Percentiles rank a stretch among this genome's conserved stretches.
Evolutionary conservation across 192 early-diverging fungal species (phyloP).

Genomic region (Umbelopsis isabellina): DNA sequence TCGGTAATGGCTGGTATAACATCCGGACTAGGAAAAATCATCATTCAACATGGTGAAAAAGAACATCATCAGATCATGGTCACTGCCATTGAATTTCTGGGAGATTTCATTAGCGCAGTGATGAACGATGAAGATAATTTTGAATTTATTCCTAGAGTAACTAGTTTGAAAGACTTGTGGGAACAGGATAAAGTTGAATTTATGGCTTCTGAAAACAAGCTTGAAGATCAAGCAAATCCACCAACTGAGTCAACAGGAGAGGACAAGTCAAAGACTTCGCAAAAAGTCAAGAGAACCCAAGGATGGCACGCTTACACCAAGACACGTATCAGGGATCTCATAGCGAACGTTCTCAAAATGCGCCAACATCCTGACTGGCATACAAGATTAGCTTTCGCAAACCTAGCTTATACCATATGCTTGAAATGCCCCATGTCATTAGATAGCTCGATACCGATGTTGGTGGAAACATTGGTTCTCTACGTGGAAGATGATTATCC

Average conservation of each 20-base stretch:
- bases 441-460: constrained; percentile 31
- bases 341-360: constrained; percentile 35
- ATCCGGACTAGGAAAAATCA: constrained; percentile 33
- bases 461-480: constrained; percentile 43
- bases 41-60: constrained; percentile 37
- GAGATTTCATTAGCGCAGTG: constrained; percentile 29
- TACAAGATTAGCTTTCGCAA: constrained; percentile 38
- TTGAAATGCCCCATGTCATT: constrained; percentile 35
- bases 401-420: constrained; percentile 39
- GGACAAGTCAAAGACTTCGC: neutral
- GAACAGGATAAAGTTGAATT: neutral
- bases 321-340: constrained; percentile 26
- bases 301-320: constrained; percentile 37
- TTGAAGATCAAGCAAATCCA: neutral
- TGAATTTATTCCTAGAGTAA: neutral
- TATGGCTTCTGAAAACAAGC: neutral
- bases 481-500: constrained; percentile 41
- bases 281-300: constrained; percentile 19
- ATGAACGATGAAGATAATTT: constrained; percentile 36
- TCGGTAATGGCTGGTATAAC: constrained; percentile 39
- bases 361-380: constrained; percentile 40
- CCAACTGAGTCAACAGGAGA: neutral
- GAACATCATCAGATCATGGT: constrained; percentile 45
- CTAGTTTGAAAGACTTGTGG: constrained; percentile 28
- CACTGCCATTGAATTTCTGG: constrained; percentile 30